Conservation (phyloP, 305 asterid genomes). For the Caryopteris hybrid region DNA sequence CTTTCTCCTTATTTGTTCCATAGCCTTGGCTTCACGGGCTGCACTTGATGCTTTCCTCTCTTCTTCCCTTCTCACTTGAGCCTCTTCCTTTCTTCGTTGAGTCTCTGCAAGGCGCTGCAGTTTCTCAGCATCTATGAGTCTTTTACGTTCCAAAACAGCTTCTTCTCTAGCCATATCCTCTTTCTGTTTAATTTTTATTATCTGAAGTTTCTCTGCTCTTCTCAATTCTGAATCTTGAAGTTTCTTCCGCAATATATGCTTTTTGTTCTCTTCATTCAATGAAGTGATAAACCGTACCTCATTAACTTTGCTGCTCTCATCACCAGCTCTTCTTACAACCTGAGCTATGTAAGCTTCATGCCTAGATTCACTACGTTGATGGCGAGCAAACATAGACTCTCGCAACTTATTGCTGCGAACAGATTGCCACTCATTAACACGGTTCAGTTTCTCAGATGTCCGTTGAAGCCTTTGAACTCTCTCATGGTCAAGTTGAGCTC, state of each 20-base stretch:
- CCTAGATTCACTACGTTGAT: constrained; percentile 84
- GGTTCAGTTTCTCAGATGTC: constrained; percentile 87
- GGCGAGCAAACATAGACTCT: constrained; percentile 95
- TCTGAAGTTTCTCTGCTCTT: constrained; percentile 94
- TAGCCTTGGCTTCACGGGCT: constrained; percentile 95
- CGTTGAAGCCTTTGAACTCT: constrained; percentile 95
- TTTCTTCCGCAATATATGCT: constrained; percentile 83
- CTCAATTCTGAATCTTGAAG: constrained; percentile 90
- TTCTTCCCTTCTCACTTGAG: constrained; percentile 97
- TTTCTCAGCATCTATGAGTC: constrained; percentile 94
- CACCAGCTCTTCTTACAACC: constrained; percentile 98
- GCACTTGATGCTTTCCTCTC: constrained; percentile 98
- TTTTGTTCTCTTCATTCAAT: constrained; percentile 94
- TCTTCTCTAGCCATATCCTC: constrained; percentile 98
- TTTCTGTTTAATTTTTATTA: constrained; percentile 78
- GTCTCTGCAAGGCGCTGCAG: constrained; percentile 94
- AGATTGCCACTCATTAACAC: constrained; percentile 93
- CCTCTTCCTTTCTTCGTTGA: constrained; percentile 94
- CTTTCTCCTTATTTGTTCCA: constrained; percentile 91
- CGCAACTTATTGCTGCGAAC: constrained; percentile 88
- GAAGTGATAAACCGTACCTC: constrained; percentile 99
- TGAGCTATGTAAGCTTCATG: constrained; percentile 94
- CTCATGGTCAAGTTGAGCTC: constrained; percentile 94
- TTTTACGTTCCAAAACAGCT: constrained; percentile 95
- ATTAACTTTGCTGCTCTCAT: constrained; percentile 95